Percentiles rank a stretch among this genome's conserved stretches.
Evolutionary conservation across 768 basidiomycete species (phyloP).

Genomic region (Termitomyces heimii): DNA sequence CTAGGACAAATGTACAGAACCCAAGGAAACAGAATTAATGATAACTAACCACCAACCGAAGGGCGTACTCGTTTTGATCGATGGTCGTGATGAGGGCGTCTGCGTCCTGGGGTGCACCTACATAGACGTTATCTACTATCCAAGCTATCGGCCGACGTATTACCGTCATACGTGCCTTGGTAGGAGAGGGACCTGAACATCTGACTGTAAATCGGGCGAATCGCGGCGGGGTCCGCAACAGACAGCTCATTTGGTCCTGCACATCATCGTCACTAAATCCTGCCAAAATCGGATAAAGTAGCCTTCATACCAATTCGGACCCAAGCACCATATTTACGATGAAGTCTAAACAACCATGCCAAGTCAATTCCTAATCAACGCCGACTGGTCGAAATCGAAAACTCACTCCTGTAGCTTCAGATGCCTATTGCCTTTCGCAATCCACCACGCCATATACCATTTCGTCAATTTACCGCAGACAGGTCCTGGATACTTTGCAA

Average conservation of each 20-base stretch:
- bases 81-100: constrained; percentile 17
- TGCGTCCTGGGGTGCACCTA: constrained; percentile 12
- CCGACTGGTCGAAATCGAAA: background rate
- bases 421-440: background rate
- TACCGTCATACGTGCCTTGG: constrained; percentile 1
- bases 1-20: background rate
- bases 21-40: background rate
- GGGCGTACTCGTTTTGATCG: constrained; percentile 10
- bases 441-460: constrained; percentile 3
- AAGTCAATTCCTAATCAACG: background rate
- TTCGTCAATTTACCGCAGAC: constrained; percentile 1
- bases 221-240: constrained; percentile 17
- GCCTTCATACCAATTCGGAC: constrained; percentile 23
- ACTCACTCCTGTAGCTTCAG: background rate
- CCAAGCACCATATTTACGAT: constrained; percentile 24
- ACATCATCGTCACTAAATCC: background rate
- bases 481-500: constrained; percentile 7
- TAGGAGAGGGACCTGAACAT: constrained; percentile 23
- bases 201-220: constrained; percentile 20
- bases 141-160: background rate
- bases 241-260: constrained; percentile 34
- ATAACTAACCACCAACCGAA: constrained; percentile 9
- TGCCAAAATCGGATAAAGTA: background rate
- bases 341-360: constrained; percentile 8
- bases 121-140: background rate